These are phyloP conservation scores for Aspergillus oerlinghausenensis DNA, from an alignment of 2,329 filamentous ascomycete genomes.

Conservation along the genomic window DNA sequence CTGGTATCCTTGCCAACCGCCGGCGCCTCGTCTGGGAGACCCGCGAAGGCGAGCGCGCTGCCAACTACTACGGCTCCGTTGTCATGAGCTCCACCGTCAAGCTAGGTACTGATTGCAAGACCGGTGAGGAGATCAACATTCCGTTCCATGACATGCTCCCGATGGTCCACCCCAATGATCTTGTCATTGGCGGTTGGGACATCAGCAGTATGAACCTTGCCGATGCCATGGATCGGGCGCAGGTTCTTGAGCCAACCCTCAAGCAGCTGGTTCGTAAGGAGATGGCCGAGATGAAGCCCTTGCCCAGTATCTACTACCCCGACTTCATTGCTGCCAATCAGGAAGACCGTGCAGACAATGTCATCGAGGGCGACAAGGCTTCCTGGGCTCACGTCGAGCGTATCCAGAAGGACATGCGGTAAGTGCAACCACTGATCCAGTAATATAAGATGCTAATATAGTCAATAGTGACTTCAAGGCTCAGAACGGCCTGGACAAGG, in stretches of 20 bases:
- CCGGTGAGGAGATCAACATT: slow-evolving; percentile 86
- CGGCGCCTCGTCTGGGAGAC: slow-evolving; percentile 85
- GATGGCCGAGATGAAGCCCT: slow-evolving; percentile 80
- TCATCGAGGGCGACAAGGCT: slow-evolving; percentile 78
- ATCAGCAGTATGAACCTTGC: slow-evolving; percentile 88
- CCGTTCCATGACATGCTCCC: slow-evolving; percentile 91
- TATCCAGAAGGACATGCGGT: slow-evolving; percentile 87
- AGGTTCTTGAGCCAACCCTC: slow-evolving; percentile 90
- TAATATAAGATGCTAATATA: slow-evolving; percentile 4
- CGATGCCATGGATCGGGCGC: slow-evolving; percentile 89
- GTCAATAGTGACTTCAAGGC: slow-evolving; percentile 74
- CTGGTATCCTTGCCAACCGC: slow-evolving; percentile 94
- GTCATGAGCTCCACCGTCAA: slow-evolving; percentile 98
- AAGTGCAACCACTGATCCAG: slow-evolving; percentile 25
- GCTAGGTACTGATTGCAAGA: slow-evolving; percentile 81
- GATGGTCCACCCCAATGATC: slow-evolving; percentile 95
- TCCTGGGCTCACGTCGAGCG: slow-evolving; percentile 84
- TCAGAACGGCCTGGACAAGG: slow-evolving; percentile 79
- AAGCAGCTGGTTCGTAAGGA: slow-evolving; percentile 89
- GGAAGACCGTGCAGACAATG: slow-evolving; percentile 90
- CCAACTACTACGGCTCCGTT: slow-evolving; percentile 98
- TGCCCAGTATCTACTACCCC: slow-evolving; percentile 96
- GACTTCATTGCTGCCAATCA: slow-evolving; percentile 99
- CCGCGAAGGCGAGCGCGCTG: slow-evolving; percentile 74
- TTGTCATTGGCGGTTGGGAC: slow-evolving; percentile 95